Evolutionary conservation across 1,139 yeast genomes (phyloP), one percentile per base, ranked within the genome.

Genomic region (Lodderomyces orthopsilosis): DNA sequence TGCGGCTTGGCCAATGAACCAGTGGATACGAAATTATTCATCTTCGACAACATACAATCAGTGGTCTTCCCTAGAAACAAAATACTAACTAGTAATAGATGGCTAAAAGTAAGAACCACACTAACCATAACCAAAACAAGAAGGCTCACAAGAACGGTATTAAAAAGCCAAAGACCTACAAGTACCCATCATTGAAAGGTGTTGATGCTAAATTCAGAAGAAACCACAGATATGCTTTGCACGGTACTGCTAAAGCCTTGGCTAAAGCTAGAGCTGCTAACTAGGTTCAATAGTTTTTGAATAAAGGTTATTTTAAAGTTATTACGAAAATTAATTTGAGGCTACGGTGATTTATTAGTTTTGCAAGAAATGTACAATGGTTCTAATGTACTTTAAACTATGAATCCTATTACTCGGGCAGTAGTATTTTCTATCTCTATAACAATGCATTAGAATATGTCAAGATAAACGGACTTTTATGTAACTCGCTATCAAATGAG

Each of bases 91-190:
- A 30, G 17, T 26, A 42, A 28, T 57, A 62, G 70, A 90, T 91
- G 98, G 73, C 98, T 77, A 91, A 91, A 82, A 90, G 98, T 63
- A 93, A 93, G 96, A 93, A 93, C 81, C 98, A 93, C 77, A 93
- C 98, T 79, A 91, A 91, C 80, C 98, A 93, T 81, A 93, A 93
- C 95, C 98, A 93, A 78, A 88, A 87, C 90, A 86, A 78, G 75
- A 93, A 93, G 95, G 98, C 98, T 69, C 98, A 93, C 96, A 91
- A 84, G 75, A 93, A 93, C 88, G 98, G 98, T 80, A 93, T 93
- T 81, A 93, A 91, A 88, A 93, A 91, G 91, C 96, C 97, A 66
- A 86, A 80, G 83, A 85, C 96, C 70, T 77, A 83, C 95, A 91
- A 88, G 82, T 89, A 91, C 84, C 96, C 97, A 63, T 90, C 98